These are phyloP conservation scores for Penstemon newberryi DNA, from an alignment of 257 asterid species.

Conservation along the genomic window DNA sequence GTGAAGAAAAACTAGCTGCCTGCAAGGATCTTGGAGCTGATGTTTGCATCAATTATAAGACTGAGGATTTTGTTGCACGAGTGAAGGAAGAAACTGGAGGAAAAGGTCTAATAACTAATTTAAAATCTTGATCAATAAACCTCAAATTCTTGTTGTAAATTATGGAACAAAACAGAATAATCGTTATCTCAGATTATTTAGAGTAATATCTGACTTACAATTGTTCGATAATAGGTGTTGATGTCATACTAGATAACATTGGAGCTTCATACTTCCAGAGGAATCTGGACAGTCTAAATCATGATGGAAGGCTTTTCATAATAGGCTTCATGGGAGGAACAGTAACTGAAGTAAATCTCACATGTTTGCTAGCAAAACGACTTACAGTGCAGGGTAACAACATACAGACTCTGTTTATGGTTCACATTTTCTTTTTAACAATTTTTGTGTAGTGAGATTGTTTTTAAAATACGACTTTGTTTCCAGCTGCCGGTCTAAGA, in stretches of 20 bases:
- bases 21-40: slow-evolving; percentile 96
- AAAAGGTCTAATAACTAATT: slow-evolving; percentile 46
- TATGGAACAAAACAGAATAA: neutral
- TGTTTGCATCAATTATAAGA: slow-evolving; percentile 92
- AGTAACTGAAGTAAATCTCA: slow-evolving; percentile 67
- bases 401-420: neutral
- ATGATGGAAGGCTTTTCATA: slow-evolving; percentile 89
- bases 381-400: slow-evolving; percentile 81
- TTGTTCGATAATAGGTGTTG: slow-evolving; percentile 63
- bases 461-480: neutral
- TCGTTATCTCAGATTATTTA: neutral
- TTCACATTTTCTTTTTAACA: neutral
- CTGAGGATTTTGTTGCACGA: slow-evolving; percentile 85
- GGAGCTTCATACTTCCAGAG: slow-evolving; percentile 76
- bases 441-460: neutral
- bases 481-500: slow-evolving; percentile 83
- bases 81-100: slow-evolving; percentile 95
- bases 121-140: slow-evolving; percentile 4
- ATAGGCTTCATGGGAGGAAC: slow-evolving; percentile 92
- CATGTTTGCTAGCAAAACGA: slow-evolving; percentile 58
- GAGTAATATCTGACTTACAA: slow-evolving; percentile 8
- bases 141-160: slow-evolving; percentile 4
- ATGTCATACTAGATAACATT: slow-evolving; percentile 79
- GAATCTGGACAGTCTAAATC: slow-evolving; percentile 71
- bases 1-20: slow-evolving; percentile 84